Evolutionary conservation across 768 basidiomycete genomes (phyloP).

Genomic region (Steccherinum ochraceum): DNA sequence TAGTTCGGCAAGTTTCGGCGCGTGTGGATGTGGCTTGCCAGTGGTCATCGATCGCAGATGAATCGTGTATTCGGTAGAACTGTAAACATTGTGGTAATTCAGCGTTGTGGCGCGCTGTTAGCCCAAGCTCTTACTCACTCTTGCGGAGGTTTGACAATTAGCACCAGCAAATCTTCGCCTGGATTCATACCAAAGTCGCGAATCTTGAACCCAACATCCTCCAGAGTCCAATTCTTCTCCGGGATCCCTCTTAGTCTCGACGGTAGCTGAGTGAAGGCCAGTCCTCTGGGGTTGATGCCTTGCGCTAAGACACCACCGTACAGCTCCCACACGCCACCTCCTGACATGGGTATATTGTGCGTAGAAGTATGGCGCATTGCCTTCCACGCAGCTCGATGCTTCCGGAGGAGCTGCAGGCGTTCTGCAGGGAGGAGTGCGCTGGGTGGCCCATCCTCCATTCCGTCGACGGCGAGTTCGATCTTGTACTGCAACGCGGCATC

Average conservation of each 20-base stretch:
- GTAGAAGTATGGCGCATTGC: background rate
- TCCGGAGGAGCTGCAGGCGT: constrained; percentile 32
- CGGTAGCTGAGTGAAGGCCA: constrained; percentile 44
- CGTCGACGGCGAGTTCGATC: constrained; percentile 31
- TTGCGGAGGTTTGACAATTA: constrained; percentile 30
- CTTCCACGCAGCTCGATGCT: constrained; percentile 18
- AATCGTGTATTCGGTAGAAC: constrained; percentile 23
- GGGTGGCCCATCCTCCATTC: constrained; percentile 34
- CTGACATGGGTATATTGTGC: constrained; percentile 29
- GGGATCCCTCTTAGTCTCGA: constrained; percentile 42
- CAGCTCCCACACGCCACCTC: constrained; percentile 48
- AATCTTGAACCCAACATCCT: constrained; percentile 26
- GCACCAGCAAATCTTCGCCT: constrained; percentile 55
- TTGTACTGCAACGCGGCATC: constrained; percentile 17
- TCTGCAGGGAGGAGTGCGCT: constrained; percentile 22
- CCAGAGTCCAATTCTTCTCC: constrained; percentile 37
- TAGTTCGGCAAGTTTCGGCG: constrained; percentile 28
- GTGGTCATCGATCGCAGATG: constrained; percentile 42
- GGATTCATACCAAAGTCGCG: constrained; percentile 65
- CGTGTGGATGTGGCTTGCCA: constrained; percentile 40
- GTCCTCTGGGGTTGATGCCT: constrained; percentile 18
- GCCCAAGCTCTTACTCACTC: constrained; percentile 1
- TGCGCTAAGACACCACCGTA: constrained; percentile 53
- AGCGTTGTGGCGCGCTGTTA: background rate
- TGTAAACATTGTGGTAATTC: constrained; percentile 8